Evolutionary conservation across 805 yeast species (phyloP).

Genomic region (Wickerhamiella azymoides): DNA sequence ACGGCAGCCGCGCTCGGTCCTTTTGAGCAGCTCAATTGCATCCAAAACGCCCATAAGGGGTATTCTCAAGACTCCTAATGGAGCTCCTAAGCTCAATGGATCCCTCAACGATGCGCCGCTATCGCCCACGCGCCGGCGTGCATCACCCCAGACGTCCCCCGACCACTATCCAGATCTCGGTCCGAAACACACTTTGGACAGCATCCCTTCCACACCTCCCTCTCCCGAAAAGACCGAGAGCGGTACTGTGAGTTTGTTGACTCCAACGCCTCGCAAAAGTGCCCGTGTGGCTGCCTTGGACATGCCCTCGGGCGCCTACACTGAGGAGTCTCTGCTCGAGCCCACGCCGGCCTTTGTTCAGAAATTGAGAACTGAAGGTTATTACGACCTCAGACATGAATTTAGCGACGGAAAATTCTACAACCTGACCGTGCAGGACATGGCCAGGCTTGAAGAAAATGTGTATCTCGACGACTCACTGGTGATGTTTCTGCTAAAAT

Average conservation of each 20-base stretch:
- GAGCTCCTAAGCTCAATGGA: too few species aligned
- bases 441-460: conserved; percentile 59
- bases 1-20: too few species aligned
- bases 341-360: background rate
- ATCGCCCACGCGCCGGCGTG: too few species aligned
- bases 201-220: background rate
- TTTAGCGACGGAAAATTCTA: conserved; percentile 43
- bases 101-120: too few species aligned
- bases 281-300: background rate
- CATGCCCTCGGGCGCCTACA: background rate
- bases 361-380: background rate
- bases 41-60: too few species aligned
- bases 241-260: background rate
- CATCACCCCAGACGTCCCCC: too few species aligned
- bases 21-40: too few species aligned
- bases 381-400: conserved; percentile 7
- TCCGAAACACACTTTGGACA: too few species aligned
- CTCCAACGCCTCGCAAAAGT: background rate
- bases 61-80: too few species aligned
- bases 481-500: conserved; percentile 63
- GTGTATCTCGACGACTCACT: conserved; percentile 85
- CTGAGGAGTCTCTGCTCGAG: background rate
- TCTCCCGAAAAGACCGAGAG: background rate
- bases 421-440: conserved; percentile 54
- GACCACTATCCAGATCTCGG: too few species aligned